These are phyloP conservation scores for Carex myosuroides DNA, from an alignment of 176 grass and related monocot species.

Conservation along the genomic window DNA sequence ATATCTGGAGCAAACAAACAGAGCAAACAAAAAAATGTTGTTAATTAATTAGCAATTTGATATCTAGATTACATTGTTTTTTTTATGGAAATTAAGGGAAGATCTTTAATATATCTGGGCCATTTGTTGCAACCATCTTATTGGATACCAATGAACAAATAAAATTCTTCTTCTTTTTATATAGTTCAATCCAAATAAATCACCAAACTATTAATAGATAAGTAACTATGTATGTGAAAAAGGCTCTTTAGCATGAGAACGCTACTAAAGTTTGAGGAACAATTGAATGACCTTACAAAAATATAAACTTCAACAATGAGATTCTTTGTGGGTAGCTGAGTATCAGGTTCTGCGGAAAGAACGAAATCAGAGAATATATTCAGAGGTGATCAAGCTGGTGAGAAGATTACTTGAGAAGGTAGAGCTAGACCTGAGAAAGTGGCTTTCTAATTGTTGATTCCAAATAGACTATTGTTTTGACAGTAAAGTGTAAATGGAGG, in stretches of 20 bases:
- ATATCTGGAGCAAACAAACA: slow-evolving; percentile 33
- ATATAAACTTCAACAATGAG: no score
- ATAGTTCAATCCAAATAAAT: not conserved
- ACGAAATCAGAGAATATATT: no score
- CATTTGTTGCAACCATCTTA: not conserved
- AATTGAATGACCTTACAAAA: no score
- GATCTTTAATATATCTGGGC: not conserved
- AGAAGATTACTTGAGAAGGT: no score
- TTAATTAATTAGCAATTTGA: not conserved
- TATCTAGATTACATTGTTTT: not conserved
- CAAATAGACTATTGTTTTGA: not conserved
- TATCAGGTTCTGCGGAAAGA: no score
- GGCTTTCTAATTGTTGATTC: not conserved
- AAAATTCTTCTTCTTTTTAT: not conserved
- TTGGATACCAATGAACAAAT: not conserved
- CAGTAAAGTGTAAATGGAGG: not conserved
- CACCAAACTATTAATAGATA: not conserved
- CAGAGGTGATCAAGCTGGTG: no score
- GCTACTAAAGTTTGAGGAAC: no score
- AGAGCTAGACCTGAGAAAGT: no score
- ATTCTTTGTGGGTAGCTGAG: no score
- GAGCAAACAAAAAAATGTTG: not conserved
- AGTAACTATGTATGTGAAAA: not conserved
- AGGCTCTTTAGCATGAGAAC: no score
- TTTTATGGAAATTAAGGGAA: not conserved